These are phyloP conservation scores for Trifolium subterraneum DNA, from an alignment of 306 rosid species.

Conservation along the genomic window DNA sequence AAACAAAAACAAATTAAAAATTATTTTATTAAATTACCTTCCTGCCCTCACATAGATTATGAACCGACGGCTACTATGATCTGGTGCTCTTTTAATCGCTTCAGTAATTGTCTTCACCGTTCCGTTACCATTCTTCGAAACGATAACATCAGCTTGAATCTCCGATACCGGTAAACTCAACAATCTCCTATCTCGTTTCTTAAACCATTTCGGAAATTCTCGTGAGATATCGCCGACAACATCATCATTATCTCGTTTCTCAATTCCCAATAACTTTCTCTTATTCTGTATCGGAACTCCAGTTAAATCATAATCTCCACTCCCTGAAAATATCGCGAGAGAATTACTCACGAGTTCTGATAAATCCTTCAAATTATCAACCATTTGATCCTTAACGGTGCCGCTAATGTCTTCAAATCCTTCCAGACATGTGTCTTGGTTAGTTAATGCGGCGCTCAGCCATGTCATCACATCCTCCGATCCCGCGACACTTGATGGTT, in stretches of 20 bases:
- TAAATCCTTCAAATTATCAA: conserved; percentile 57
- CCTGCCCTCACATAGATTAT: conserved; percentile 85
- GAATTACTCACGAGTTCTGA: conserved; percentile 79
- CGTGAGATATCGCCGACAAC: conserved; percentile 35
- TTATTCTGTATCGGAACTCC: conserved; percentile 81
- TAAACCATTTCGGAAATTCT: conserved; percentile 76
- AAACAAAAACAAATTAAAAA: neutral
- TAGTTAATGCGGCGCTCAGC: conserved; percentile 84
- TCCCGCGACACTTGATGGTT: neutral
- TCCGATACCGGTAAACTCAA: conserved; percentile 60
- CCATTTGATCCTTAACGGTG: conserved; percentile 56
- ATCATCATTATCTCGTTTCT: neutral
- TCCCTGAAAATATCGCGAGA: conserved; percentile 69
- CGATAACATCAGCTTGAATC: conserved; percentile 77
- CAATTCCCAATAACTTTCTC: conserved; percentile 61
- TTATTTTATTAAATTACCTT: conserved; percentile 56
- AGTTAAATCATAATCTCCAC: conserved; percentile 53
- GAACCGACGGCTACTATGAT: conserved; percentile 55
- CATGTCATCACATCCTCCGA: conserved; percentile 79
- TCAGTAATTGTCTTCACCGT: conserved; percentile 63
- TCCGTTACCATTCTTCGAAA: conserved; percentile 68
- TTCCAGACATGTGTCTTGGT: conserved; percentile 88
- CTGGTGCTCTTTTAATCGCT: conserved; percentile 83
- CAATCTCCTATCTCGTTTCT: conserved; percentile 64
- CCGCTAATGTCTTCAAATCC: conserved; percentile 61